Evolutionary conservation across 805 yeast genomes (phyloP), one percentile per base, ranked within the genome.

Genomic region (Zygosaccharomyces gambellarensis): DNA sequence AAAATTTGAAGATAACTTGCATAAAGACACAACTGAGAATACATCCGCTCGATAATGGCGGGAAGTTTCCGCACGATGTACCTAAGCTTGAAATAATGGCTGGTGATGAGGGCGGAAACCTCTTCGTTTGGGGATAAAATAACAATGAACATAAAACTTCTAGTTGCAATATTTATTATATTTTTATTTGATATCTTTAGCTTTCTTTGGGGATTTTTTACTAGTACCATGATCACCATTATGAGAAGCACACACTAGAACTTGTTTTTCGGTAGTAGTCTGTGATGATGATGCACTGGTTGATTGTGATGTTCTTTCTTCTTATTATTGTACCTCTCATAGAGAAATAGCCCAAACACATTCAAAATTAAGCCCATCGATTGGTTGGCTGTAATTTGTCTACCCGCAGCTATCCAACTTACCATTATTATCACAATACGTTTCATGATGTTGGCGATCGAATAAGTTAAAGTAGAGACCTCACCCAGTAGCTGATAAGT

Each of bases 361-460:
- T 83, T 79, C 39, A 79, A 65, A 2, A 69, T 32, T 12, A 84
- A 59, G 0, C 89, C 89, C 11, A 71, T 29, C 3, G 67, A 43
- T 60, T 83, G 87, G 19, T 67, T 61, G 1, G 68, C 45, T 2
- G 79, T 69, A n/a, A 82, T 66, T 14, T 61, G 57, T 21, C 74
- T 76, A 23, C 83, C 83, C 32, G 75, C 77, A 73, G 77, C 78
- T 36, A 85, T 50, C 71, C 90, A 86, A 58, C 96, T 87, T 0
- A 84, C 83, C 1, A 85, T 76, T 39, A 90, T 89, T 28, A 90
- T 80, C 1, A 87, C 85, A n/a, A 90, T 85, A 60, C 96, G 80
- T 69, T 90, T 90, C 80, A 90, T 78, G 79, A 90, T 78, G 39
- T 87, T 82, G 2, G 96, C 96, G 49, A 90, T 83, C 1, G 95